Evolutionary conservation across 352 stramenopile species (phyloP), one percentile per base, ranked within the genome.

Genomic region (Globisporangium parvum): DNA sequence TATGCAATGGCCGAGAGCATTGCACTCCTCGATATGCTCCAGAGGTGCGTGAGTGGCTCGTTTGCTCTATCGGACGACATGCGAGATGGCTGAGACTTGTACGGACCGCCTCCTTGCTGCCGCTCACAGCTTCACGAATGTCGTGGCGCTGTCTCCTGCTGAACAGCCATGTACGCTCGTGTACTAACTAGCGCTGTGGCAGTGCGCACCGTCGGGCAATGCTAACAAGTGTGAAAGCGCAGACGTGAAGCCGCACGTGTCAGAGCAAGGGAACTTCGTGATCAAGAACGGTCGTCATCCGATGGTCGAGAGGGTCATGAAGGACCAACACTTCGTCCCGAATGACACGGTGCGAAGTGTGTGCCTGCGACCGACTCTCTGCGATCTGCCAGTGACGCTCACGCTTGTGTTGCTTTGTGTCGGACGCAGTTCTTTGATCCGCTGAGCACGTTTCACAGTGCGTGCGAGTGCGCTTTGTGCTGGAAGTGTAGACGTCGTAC

Each of bases 11-110:
- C 90, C 33, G 90, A 97, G 66, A 91, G 82, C 51, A 69, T 96
- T 10, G 84, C 88, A n/a, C 57, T 97, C 24, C 67, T 98, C 21
- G 91, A 98, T 50, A 96, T 98, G 86, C 69, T 97, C 11, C 66
- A 96, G 23, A 93, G 85, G 85, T 93, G 60, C 17, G 2, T 28
- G 24, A 21, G 47, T 2, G 18, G 40, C 21, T 37, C 31, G 31
- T 8, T 37, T 37, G 5, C 6, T 14, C 6, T 8, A 37, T 37
- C 31, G 3, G 31, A 12, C 12, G 31, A 5, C 31, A 37, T 37
- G 31, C 3, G 31, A 37, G 0, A 5, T 39, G 15, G 8, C 9
- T 6, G 31, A 55, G 10, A 15, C 49, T 44, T 2, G 39, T 33
- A 20, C 12, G 31, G 26, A 6, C 26, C 6, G 26, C 26, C 26